Base-by-base conservation (phyloP, 1,284 basidiomycete species). In the Microbotryum scabiosae region DNA sequence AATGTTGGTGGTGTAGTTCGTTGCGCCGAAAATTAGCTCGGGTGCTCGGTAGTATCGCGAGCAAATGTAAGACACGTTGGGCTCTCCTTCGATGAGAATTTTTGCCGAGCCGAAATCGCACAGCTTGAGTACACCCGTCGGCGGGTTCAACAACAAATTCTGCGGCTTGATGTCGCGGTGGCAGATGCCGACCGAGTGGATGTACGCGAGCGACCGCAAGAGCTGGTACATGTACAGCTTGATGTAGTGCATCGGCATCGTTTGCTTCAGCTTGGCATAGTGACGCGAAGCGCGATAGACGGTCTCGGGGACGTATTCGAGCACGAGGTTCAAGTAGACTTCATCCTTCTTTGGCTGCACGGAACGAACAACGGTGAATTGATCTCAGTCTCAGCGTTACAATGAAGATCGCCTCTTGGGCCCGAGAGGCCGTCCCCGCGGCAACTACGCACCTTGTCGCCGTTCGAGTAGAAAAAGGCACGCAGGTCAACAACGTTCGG, bases 1-100 rank as follows among this genome's bases (percentile, higher is more conserved):
- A 73, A 99, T 99, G 77, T 97, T 97, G 70, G 94, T 98, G n/a
- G 93, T 97, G 81, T 99, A 99, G 81, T 99, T 99, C 63, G 96
- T 98, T 44, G 94, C 94, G 57, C 94, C 94, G 75, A 99, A 99
- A 76, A 99, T 99, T 75, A 99, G 85, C 79, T 99, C 94, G 25
- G 94, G 96, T 56, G 94, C 96, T 71, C 94, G 87, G 80, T 99
- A 99, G 81, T 99, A 99, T 75, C 94, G 83, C 70, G 94, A 99
- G 80, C 94, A 99, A 75, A 99, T 99, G 79, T 99, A 99, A 78
- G 87, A 91, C 77, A 99, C 94, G 77, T 99, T 99, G 63, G 94
- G 96, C 76, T 99, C 94, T 61, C 93, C 93, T 16, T 91, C 86
- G 50, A 98, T 87, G 62, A 99, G 82, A 71, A 99, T 98, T 82